Evolutionary conservation across 805 yeast genomes (phyloP).

Genomic region (Ogataea populi-albae): DNA sequence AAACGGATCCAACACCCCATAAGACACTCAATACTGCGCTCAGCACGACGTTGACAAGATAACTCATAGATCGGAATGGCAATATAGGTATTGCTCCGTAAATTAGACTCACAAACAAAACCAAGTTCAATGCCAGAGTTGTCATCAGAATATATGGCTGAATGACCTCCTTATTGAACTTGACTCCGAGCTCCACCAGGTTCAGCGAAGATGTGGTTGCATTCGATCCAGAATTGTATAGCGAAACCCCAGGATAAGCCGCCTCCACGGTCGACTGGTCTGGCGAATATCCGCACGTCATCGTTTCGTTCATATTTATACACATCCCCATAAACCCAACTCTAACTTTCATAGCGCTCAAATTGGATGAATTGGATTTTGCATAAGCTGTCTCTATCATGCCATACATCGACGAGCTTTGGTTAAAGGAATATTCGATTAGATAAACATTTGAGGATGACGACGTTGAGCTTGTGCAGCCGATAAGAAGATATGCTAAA

Average conservation of each 20-base stretch:
- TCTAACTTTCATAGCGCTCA: conserved; percentile 42
- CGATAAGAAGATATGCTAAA: conserved; percentile 52
- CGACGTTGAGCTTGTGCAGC: conserved; percentile 43
- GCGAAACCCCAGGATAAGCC: conserved; percentile 32
- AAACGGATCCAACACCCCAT: conserved; percentile 67
- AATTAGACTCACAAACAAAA: conserved; percentile 39
- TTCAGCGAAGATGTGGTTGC: conserved; percentile 38
- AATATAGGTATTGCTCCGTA: conserved; percentile 48
- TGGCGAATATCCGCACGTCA: conserved; percentile 33
- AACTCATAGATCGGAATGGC: conserved; percentile 37
- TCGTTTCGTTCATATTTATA: conserved; percentile 34
- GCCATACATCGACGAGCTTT: conserved; percentile 40
- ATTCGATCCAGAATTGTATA: conserved; percentile 33
- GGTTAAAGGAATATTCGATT: conserved; percentile 47
- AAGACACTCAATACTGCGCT: conserved; percentile 39
- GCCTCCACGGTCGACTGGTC: conserved; percentile 19
- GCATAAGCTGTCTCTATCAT: conserved; percentile 39
- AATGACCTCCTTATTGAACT: conserved; percentile 44
- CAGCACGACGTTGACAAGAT: conserved; percentile 30
- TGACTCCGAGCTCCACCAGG: conserved; percentile 44
- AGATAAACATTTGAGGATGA: conserved; percentile 50
- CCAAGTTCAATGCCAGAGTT: conserved; percentile 41
- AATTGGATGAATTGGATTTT: conserved; percentile 30
- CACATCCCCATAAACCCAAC: conserved; percentile 62
- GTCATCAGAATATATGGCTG: conserved; percentile 56